These are phyloP conservation scores for Dictyostelium brefeldianum DNA, from an alignment of 78 protist genomes.

Conservation along the genomic window DNA sequence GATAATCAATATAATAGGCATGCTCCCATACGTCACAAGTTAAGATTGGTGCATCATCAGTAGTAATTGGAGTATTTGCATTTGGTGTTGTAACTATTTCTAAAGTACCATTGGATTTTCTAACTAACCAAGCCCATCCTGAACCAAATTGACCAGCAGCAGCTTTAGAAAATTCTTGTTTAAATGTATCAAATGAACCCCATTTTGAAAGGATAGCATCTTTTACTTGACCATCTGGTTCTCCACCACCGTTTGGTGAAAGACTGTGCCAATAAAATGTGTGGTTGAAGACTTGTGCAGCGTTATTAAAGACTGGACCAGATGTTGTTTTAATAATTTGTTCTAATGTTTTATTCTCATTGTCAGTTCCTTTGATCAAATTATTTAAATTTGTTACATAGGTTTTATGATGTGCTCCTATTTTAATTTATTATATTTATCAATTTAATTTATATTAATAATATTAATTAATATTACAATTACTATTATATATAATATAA, in stretches of 20 bases:
- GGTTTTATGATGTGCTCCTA: neutral
- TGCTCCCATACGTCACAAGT: no score
- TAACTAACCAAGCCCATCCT: slow-evolving; percentile 90
- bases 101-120: slow-evolving; percentile 24
- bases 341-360: slow-evolving; percentile 41
- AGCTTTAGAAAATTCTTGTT: slow-evolving; percentile 43
- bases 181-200: slow-evolving; percentile 75
- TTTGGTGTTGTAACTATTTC: neutral
- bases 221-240: slow-evolving; percentile 19
- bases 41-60: neutral
- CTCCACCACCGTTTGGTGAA: slow-evolving; percentile 52
- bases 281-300: slow-evolving; percentile 89
- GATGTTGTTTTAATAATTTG: slow-evolving; percentile 29
- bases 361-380: slow-evolving; percentile 37
- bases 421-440: no score
- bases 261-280: slow-evolving; percentile 86
- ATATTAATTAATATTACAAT: no score
- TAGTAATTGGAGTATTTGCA: neutral
- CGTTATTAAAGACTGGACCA: slow-evolving; percentile 81
- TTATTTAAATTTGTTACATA: slow-evolving; percentile 10
- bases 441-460: neutral
- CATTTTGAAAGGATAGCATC: slow-evolving; percentile 34
- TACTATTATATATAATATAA: no score
- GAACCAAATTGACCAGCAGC: slow-evolving; percentile 76
- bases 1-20: no score